Percentiles rank a stretch among this genome's conserved stretches.
Conservation (phyloP, 768 basidiomycete species). For the Russula sp. region DNA sequence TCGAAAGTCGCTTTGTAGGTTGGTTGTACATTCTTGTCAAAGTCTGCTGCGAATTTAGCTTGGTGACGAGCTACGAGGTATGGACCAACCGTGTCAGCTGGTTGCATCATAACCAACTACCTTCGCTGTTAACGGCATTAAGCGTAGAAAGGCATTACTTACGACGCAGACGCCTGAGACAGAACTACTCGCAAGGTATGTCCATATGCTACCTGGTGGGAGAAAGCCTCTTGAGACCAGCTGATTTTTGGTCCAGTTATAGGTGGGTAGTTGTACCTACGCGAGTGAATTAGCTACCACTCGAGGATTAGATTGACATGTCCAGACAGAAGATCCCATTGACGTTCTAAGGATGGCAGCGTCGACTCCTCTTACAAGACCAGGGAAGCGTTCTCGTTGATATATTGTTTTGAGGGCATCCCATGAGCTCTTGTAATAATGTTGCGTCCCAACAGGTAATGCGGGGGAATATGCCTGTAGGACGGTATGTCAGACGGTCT, state of each 20-base stretch:
- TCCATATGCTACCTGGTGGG: slow-evolving; percentile 73
- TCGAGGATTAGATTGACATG: neutral
- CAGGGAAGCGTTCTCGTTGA: slow-evolving; percentile 67
- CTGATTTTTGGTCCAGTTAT: slow-evolving; percentile 86
- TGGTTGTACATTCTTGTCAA: slow-evolving; percentile 97
- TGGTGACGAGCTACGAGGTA: neutral
- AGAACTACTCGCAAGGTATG: slow-evolving; percentile 81
- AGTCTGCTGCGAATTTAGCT: slow-evolving; percentile 40
- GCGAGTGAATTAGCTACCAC: slow-evolving; percentile 5
- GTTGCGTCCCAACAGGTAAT: slow-evolving; percentile 92
- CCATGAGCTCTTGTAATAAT: slow-evolving; percentile 79
- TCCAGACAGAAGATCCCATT: slow-evolving; percentile 80
- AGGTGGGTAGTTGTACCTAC: slow-evolving; percentile 93
- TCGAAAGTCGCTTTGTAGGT: slow-evolving; percentile 64
- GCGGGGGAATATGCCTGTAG: slow-evolving; percentile 86
- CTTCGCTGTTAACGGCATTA: slow-evolving; percentile 4
- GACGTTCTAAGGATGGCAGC: slow-evolving; percentile 90
- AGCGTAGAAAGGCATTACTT: slow-evolving; percentile 31
- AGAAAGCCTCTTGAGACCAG: slow-evolving; percentile 63
- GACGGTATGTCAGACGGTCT: neutral
- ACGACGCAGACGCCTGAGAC: slow-evolving; percentile 92
- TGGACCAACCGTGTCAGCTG: slow-evolving; percentile 73
- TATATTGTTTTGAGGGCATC: slow-evolving; percentile 80
- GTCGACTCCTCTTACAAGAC: slow-evolving; percentile 86
- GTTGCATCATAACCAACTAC: slow-evolving; percentile 90